Conservation (phyloP, 345 rosid genomes). For the Rhodamnia argentea region DNA sequence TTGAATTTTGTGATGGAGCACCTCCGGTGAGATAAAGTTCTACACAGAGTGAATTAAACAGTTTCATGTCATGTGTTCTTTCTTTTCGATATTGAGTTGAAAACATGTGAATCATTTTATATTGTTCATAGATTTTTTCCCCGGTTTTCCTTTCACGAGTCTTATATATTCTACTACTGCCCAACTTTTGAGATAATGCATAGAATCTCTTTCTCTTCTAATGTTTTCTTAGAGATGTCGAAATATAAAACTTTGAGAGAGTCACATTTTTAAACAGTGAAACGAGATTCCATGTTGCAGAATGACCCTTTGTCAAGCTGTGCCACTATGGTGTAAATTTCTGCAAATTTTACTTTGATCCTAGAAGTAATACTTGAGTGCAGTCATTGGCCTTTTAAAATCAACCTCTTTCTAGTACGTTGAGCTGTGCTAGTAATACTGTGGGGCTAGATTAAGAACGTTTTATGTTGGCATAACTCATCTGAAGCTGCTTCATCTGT, state of each 20-base stretch:
- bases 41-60: background rate
- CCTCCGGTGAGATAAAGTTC: slow-evolving; percentile 43
- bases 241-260: background rate
- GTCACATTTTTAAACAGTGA: too few relatives aligned
- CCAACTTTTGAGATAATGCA: background rate
- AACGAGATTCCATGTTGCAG: background rate
- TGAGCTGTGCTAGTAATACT: background rate
- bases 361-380: background rate
- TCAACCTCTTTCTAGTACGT: background rate
- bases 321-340: background rate
- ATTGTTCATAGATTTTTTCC: background rate
- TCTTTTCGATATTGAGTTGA: background rate
- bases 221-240: background rate
- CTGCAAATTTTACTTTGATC: background rate
- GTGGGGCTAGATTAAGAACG: background rate
- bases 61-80: too few relatives aligned
- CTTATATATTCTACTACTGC: background rate
- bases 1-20: slow-evolving; percentile 76
- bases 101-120: background rate
- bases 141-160: background rate
- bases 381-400: background rate
- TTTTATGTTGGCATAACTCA: background rate
- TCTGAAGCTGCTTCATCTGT: background rate
- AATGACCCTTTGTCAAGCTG: background rate
- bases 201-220: background rate